A percentile compares a stretch with the other conserved stretches of the same genome.
These are phyloP conservation scores for Suillus spraguei DNA, from an alignment of 768 basidiomycete species.

Conservation along the genomic window DNA sequence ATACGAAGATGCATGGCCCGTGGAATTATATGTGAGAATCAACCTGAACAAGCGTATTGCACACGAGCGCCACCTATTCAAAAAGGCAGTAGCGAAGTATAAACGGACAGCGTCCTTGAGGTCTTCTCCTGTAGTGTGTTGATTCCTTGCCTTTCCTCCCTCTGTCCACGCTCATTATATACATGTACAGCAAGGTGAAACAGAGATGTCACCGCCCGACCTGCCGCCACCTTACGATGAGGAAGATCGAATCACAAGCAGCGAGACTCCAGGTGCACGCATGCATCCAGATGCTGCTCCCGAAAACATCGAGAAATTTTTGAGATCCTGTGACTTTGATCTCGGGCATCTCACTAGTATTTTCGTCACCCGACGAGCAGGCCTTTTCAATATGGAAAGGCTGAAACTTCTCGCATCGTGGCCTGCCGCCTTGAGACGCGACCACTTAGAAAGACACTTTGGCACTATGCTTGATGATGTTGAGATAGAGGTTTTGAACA, in stretches of 20 bases:
- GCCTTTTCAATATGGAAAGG: conserved; percentile 3
- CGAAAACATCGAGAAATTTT: not conserved
- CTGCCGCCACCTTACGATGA: not conserved
- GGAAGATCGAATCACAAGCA: not conserved
- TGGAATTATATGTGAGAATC: not conserved
- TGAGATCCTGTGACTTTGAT: conserved; percentile 5
- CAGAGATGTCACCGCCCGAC: not conserved
- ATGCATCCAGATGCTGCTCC: conserved; percentile 5
- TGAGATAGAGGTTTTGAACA: conserved; percentile 7
- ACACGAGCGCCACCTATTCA: not conserved
- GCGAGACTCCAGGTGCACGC: not conserved
- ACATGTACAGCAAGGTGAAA: not conserved
- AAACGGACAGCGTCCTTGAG: not conserved
- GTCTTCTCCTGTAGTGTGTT: not conserved
- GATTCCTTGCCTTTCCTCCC: not conserved
- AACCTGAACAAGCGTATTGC: not conserved
- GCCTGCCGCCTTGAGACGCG: conserved; percentile 2
- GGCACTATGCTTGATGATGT: conserved; percentile 1
- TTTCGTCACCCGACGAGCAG: conserved; percentile 2
- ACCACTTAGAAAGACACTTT: conserved; percentile 6
- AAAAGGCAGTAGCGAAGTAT: not conserved
- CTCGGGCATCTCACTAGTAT: conserved; percentile 1
- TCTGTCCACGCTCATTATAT: not conserved
- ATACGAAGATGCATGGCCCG: conserved; percentile 6
- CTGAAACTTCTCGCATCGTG: not conserved